phyloP scores from a whole-genome alignment of 495 filamentous ascomycete species.

The Chaetomium tenue region DNA sequence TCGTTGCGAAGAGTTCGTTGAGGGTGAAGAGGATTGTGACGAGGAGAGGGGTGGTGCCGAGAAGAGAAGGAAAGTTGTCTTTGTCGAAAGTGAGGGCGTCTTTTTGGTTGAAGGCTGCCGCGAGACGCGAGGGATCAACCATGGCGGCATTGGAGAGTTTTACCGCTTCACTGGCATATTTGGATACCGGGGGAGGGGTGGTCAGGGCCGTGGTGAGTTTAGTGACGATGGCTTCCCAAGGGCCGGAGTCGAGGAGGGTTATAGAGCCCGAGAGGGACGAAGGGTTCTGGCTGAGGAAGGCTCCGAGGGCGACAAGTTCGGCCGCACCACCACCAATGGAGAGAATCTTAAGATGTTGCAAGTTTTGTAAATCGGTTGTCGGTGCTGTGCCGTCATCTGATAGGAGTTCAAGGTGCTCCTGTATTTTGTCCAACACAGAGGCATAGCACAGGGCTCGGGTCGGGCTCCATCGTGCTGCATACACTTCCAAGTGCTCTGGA shows the following conservation, averaged over 20 bases:
- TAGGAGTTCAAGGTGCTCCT: constrained; percentile 37
- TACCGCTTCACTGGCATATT: constrained; percentile 55
- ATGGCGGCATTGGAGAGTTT: constrained; percentile 47
- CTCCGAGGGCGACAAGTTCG: constrained; percentile 75
- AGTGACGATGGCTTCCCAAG: constrained; percentile 64
- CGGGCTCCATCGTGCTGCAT: constrained; percentile 85
- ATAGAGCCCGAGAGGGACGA: constrained; percentile 40
- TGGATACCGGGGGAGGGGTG: constrained; percentile 49
- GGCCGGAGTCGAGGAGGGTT: constrained; percentile 74
- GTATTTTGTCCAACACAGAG: constrained; percentile 58
- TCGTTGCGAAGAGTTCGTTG: constrained; percentile 85
- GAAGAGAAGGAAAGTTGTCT: constrained; percentile 40
- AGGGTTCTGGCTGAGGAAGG: constrained; percentile 51
- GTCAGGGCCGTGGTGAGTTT: constrained; percentile 51
- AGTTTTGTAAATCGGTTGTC: not conserved
- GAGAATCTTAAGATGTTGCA: constrained; percentile 47
- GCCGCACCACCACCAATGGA: constrained; percentile 87
- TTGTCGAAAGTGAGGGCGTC: constrained; percentile 60
- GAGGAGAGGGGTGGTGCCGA: constrained; percentile 46
- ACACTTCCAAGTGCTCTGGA: constrained; percentile 67
- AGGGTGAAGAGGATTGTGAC: constrained; percentile 90
- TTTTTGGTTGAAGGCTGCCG: constrained; percentile 53
- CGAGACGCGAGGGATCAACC: constrained; percentile 39
- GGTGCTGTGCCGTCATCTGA: not conserved
- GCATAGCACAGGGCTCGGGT: constrained; percentile 76